A percentile compares a stretch with the other conserved stretches of the same genome.
Conservation (phyloP, 176 grass and related monocot species). For the Avena sativa region DNA sequence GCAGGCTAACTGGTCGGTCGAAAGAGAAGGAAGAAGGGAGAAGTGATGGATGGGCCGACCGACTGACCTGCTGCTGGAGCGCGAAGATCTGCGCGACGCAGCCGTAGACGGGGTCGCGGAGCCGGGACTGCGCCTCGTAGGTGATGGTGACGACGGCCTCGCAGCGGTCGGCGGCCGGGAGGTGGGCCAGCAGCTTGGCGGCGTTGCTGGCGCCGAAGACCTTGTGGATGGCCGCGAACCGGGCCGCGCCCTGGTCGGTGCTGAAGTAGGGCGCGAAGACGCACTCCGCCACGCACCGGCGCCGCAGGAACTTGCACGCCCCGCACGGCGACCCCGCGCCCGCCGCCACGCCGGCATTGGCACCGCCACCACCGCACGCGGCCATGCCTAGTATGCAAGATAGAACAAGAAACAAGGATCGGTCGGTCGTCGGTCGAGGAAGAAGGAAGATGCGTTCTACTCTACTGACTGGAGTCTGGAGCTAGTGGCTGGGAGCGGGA, state of each 20-base stretch:
- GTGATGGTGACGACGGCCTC: slow-evolving; percentile 91
- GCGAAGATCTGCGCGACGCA: slow-evolving; percentile 93
- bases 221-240: slow-evolving; percentile 93
- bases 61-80: slow-evolving; percentile 76
- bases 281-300: slow-evolving; percentile 81
- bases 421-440: not conserved
- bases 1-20: not conserved
- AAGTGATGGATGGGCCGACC: too few relatives aligned
- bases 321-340: slow-evolving; percentile 80
- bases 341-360: not conserved
- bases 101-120: slow-evolving; percentile 86
- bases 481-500: not conserved
- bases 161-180: slow-evolving; percentile 77
- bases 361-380: slow-evolving; percentile 2
- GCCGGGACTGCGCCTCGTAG: slow-evolving; percentile 85
- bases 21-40: not conserved
- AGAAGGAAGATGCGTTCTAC: not conserved
- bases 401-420: not conserved
- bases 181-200: slow-evolving; percentile 92
- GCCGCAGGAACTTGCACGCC: slow-evolving; percentile 92
- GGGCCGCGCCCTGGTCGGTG: slow-evolving; percentile 72
- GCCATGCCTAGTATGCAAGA: slow-evolving; percentile 29
- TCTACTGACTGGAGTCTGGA: not conserved
- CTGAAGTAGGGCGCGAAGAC: slow-evolving; percentile 96
- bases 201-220: slow-evolving; percentile 97